A percentile compares a stretch with the other conserved stretches of the same genome.
Evolutionary conservation across 2,329 filamentous ascomycete species (phyloP).

Genomic region (Cercospora janseana): DNA sequence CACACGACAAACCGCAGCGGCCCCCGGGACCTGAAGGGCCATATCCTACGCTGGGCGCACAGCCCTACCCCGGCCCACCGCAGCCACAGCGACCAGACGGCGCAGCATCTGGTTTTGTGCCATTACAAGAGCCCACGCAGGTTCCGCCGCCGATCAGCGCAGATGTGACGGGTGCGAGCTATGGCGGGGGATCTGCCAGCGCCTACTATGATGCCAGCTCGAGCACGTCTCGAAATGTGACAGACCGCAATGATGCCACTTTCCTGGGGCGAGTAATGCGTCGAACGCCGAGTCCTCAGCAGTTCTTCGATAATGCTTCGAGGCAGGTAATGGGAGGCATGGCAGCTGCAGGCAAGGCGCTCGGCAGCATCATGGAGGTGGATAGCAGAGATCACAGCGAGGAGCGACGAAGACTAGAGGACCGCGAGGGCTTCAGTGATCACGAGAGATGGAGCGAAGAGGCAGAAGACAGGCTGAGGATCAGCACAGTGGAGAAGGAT

Average conservation of each 20-base stretch:
- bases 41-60: slow-evolving; percentile 28
- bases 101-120: slow-evolving; percentile 18
- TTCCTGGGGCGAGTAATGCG: slow-evolving; percentile 64
- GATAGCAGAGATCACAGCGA: slow-evolving; percentile 66
- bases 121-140: slow-evolving; percentile 28
- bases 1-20: slow-evolving; percentile 38
- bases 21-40: slow-evolving; percentile 28
- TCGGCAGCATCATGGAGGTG: slow-evolving; percentile 82
- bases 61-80: slow-evolving; percentile 29
- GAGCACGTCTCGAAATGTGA: slow-evolving; percentile 17
- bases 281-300: slow-evolving; percentile 81
- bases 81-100: slow-evolving; percentile 10
- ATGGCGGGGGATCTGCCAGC: slow-evolving; percentile 32
- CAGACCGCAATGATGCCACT: slow-evolving; percentile 25
- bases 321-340: slow-evolving; percentile 78
- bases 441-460: slow-evolving; percentile 93
- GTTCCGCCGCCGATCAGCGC: slow-evolving; percentile 29
- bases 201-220: slow-evolving; percentile 29
- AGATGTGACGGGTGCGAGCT: slow-evolving; percentile 17
- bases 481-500: slow-evolving; percentile 28
- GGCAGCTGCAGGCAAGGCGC: slow-evolving; percentile 75
- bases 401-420: slow-evolving; percentile 27
- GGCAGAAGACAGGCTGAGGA: slow-evolving; percentile 61
- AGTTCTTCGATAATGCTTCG: slow-evolving; percentile 80
- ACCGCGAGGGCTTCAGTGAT: slow-evolving; percentile 52